Evolutionary conservation across 2,329 filamentous ascomycete species (phyloP), one percentile per base, ranked within the genome.

Genomic region (Claviceps citrina): DNA sequence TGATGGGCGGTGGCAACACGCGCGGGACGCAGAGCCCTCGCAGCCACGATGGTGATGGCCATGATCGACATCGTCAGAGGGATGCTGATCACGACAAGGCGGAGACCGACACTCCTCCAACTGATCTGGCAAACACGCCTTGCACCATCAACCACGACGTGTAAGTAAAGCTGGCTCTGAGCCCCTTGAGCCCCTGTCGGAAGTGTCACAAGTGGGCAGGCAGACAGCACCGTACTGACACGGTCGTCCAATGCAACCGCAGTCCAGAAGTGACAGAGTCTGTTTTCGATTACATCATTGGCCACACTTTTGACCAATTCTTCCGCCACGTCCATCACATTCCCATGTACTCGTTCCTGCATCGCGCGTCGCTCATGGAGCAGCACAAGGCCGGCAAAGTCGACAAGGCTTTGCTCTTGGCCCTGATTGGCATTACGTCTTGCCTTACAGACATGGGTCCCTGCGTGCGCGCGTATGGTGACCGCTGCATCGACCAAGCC

Each of bases 281-380:
- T 44, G 58, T 59, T 35, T 57, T 68, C 46, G 68, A 73, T 47
- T 57, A 63, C 18, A 51, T 74, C 20, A 68, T 71, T 31, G 59
- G 65, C 37, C 64, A 64, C 30, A 70, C 69, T 5, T 71, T 75
- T 46, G 69, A 70, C 48, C 65, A 67, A 47, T 75, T 73, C 56
- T 75, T 75, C 52, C 66, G 67, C 31, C 67, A 74, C 49, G 63
- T 75, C 31, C 70, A 75, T 53, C 71, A 75, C 45, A 70, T 75
- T 38, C 69, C 71, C 33, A 69, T 71, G 47, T 71, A 70, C 55
- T 71, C 70, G 9, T 76, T 75, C 42, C 54, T 76, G 13, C 71
- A 76, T 48, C 68, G 70, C 20, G 70, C 71, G 10, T 75, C 71
- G 2, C 64, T 75, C 19, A 73, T 73, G 69, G 70, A 74, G 50